A percentile compares a stretch with the other conserved stretches of the same genome.
These are phyloP conservation scores for Xylaria scruposa DNA, from an alignment of 495 filamentous ascomycete genomes.

Conservation along the genomic window DNA sequence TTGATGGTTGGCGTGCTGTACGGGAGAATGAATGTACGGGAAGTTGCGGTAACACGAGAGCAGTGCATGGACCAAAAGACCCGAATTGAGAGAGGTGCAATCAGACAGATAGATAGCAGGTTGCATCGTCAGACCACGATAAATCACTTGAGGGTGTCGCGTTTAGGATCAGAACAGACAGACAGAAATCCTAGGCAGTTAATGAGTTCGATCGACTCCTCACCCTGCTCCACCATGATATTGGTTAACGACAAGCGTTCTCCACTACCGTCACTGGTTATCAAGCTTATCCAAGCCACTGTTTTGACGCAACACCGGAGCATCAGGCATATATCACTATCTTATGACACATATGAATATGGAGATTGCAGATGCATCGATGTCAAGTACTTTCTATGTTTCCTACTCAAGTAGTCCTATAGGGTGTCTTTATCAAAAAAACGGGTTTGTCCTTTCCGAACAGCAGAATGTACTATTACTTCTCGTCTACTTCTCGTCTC, in stretches of 20 bases:
- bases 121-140: slow-evolving; percentile 1
- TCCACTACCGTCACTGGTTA: background rate
- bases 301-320: background rate
- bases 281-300: background rate
- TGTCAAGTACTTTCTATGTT: background rate
- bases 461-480: background rate
- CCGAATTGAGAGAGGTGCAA: background rate
- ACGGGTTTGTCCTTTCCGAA: background rate
- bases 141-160: background rate
- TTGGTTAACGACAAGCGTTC: background rate
- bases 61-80: background rate
- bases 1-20: slow-evolving; percentile 15
- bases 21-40: background rate
- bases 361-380: background rate
- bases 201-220: background rate
- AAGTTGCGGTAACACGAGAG: background rate
- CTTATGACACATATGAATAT: background rate
- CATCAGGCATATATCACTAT: background rate
- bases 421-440: slow-evolving; percentile 19
- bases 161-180: slow-evolving; percentile 3
- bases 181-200: background rate
- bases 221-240: background rate
- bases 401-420: background rate
- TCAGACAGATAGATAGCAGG: slow-evolving; percentile 14
- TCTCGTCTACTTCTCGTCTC: slow-evolving; percentile 2